Evolutionary conservation across 441 rosid genomes (phyloP), one percentile per base, ranked within the genome.

Genomic region (Gossypium gossypioides): DNA sequence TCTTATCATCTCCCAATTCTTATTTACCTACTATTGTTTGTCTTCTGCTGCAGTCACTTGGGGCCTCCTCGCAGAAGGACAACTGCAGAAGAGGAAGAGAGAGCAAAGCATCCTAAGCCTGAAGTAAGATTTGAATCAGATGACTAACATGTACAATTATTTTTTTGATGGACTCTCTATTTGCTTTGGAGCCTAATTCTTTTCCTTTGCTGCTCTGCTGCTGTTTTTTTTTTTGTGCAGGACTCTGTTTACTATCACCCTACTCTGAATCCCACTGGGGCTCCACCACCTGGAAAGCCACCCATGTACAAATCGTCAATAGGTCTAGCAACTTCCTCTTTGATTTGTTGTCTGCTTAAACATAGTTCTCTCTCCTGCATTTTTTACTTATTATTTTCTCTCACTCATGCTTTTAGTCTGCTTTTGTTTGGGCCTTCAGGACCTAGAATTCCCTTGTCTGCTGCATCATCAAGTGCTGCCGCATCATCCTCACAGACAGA

Each of bases 231-330:
- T 40, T 76, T 4, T 60, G 18, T 82, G 74, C 86, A 92, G 99
- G 97, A 92, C 83, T 94, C 98, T 76, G 97, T 91, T 63, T 94
- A 94, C 72, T 94, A 88, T 82, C 99, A 92, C 72, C 97, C 99
- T 62, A 89, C 97, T 1, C 81, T 94, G 77, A 94, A 92, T 85
- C 99, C 97, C 1, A 89, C 96, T 15, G 99, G 99, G 21, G 97
- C 99, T 46, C 97, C 99, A 32, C 99, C 97, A 34, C 99, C 99
- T 34, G 99, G 97, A 79, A 94, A 94, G 78, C 97, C 96, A 65
- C 99, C 97, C 2, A 89, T 90, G 97, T 94, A 90, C 75, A 85
- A 89, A 69, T 90, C 99, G 68, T 88, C 96, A 4, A 89, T 92
- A 84, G 98, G 98, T 89, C 67, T 68, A 62, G 42, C 72, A 69